A percentile compares a stretch with the other conserved stretches of the same genome.
phyloP scores from a whole-genome alignment of 176 grass and related monocot genomes.

The Ampelocalamus luodianensis region DNA sequence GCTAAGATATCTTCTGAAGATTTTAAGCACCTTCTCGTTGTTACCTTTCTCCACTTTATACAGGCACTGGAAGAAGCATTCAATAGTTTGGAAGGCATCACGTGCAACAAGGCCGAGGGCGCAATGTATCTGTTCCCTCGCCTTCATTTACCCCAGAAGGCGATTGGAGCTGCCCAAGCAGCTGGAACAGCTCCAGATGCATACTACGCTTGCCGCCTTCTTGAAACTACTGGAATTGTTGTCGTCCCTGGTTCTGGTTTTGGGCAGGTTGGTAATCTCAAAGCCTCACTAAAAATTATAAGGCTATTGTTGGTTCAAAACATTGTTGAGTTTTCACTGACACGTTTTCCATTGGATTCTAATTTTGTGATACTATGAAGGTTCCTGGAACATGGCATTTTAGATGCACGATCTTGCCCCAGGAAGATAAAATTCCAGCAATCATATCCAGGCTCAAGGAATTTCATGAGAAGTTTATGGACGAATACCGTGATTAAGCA shows the following conservation, averaged over 20 bases:
- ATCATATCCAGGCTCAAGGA: conserved; percentile 72
- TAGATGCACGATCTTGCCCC: conserved; percentile 80
- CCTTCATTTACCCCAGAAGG: conserved; percentile 78
- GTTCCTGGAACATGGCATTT: conserved; percentile 82
- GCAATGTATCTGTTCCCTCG: conserved; percentile 98
- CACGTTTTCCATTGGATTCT: conserved; percentile 22
- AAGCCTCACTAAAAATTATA: not conserved
- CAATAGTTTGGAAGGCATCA: conserved; percentile 87
- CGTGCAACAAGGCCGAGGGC: conserved; percentile 95
- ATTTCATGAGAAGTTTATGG: conserved; percentile 81
- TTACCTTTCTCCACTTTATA: conserved; percentile 30
- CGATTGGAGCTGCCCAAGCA: conserved; percentile 74
- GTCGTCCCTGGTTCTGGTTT: conserved; percentile 90
- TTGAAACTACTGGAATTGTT: conserved; percentile 88
- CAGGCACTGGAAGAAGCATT: conserved; percentile 98
- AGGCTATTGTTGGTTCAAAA: not conserved
- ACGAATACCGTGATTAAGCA: conserved; percentile 57
- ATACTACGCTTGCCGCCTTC: conserved; percentile 77
- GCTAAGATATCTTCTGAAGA: not conserved
- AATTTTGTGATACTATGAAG: conserved; percentile 35
- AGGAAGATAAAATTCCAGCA: conserved; percentile 77
- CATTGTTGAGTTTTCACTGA: conserved; percentile 8
- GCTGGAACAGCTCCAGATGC: conserved; percentile 71
- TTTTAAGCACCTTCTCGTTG: not conserved
- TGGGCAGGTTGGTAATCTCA: conserved; percentile 69